phyloP scores from a whole-genome alignment of 441 rosid genomes.

The Croton setiger region DNA sequence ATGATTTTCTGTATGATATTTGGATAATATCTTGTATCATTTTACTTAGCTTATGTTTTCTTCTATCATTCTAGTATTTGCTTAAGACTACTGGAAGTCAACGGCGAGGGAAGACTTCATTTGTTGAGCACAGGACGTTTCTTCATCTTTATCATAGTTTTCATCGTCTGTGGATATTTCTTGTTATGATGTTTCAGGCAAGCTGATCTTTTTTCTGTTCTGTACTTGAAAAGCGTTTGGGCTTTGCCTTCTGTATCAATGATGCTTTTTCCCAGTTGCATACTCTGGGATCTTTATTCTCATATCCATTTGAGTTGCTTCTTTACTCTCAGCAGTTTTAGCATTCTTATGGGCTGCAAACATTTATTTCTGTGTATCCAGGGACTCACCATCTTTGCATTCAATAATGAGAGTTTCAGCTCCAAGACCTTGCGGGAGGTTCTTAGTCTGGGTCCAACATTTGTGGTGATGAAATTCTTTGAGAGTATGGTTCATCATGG shows the following conservation, averaged over 20 bases:
- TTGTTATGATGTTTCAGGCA: constrained; percentile 98
- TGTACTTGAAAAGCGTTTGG: background rate
- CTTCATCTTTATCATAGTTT: constrained; percentile 98
- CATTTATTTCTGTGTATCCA: constrained; percentile 29
- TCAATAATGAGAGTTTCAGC: constrained; percentile 49
- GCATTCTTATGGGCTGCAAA: constrained; percentile 1
- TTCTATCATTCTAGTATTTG: constrained; percentile 47
- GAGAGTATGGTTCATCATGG: constrained; percentile 57
- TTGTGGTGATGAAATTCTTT: constrained; percentile 86
- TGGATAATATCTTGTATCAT: constrained; percentile 4
- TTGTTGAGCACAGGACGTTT: constrained; percentile 96
- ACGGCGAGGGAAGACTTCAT: constrained; percentile 91
- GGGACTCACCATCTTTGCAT: constrained; percentile 93
- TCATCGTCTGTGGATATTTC: constrained; percentile 98
- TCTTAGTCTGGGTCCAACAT: constrained; percentile 98
- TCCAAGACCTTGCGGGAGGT: constrained; percentile 60
- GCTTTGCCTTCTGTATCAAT: background rate
- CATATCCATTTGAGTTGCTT: background rate
- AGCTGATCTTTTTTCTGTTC: constrained; percentile 16
- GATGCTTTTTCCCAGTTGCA: background rate
- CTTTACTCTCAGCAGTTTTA: background rate
- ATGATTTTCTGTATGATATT: background rate
- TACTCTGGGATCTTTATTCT: background rate
- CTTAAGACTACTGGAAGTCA: constrained; percentile 59
- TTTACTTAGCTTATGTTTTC: background rate